These are phyloP conservation scores for Fusarium pilosicola DNA, from an alignment of 2,329 filamentous ascomycete species.

Conservation along the genomic window DNA sequence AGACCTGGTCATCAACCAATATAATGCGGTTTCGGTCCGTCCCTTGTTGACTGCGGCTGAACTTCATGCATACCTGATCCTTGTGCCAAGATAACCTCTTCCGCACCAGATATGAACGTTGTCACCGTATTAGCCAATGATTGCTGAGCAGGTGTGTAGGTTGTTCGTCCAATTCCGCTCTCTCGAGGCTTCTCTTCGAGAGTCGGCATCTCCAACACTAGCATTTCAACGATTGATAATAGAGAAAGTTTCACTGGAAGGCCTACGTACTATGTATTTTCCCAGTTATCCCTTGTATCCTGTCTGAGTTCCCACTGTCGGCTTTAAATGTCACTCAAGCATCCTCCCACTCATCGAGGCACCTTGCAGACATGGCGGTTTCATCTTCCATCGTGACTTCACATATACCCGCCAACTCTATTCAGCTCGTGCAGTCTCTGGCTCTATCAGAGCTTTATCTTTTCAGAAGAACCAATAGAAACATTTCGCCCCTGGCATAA, in stretches of 20 bases:
- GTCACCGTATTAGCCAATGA: neutral
- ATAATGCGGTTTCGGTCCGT: constrained; percentile 25
- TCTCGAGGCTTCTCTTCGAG: neutral
- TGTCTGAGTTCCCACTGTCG: neutral
- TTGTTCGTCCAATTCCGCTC: neutral
- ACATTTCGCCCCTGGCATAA: constrained; percentile 18
- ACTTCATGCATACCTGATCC: neutral
- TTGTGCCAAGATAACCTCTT: neutral
- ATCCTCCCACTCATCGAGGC: neutral
- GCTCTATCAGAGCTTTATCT: constrained; percentile 6
- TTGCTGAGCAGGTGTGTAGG: neutral
- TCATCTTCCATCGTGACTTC: constrained; percentile 27
- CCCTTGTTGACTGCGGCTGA: constrained; percentile 32
- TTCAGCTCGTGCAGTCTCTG: constrained; percentile 36
- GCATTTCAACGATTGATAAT: fast-evolving
- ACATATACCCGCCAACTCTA: constrained; percentile 8
- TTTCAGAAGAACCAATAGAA: constrained; percentile 20
- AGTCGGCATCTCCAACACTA: neutral
- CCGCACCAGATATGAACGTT: neutral
- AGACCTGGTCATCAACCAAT: neutral
- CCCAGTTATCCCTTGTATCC: fast-evolving
- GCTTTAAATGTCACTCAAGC: neutral
- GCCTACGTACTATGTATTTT: neutral
- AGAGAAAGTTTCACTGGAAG: neutral
- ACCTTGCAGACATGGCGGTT: constrained; percentile 27